Evolutionary conservation across 1,284 basidiomycete species (phyloP).

Genomic region (Pseudozyma hubeiensis): DNA sequence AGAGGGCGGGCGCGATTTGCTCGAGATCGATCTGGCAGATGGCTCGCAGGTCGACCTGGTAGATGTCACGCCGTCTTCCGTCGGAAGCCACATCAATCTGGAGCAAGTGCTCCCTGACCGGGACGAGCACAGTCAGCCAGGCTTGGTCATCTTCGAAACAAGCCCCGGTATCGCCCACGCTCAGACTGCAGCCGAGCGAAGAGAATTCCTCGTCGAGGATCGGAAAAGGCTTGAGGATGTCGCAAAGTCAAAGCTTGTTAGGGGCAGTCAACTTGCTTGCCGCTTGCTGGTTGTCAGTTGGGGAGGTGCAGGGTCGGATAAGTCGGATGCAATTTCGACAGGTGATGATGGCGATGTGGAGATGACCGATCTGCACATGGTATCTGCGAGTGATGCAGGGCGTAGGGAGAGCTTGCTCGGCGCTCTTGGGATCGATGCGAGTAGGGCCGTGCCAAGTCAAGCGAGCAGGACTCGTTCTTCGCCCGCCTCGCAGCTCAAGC

Average conservation of each 20-base stretch:
- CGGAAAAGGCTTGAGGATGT: conserved; percentile 24
- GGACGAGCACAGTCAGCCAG: conserved; percentile 22
- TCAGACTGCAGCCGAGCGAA: conserved; percentile 12
- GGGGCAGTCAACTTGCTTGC: conserved; percentile 22
- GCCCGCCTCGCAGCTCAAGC: not conserved
- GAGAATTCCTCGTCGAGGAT: conserved; percentile 9
- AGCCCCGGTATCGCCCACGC: conserved; percentile 19
- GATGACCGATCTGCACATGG: conserved; percentile 17
- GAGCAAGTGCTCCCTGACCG: conserved; percentile 14
- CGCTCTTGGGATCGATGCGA: conserved; percentile 13
- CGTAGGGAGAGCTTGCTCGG: conserved; percentile 1
- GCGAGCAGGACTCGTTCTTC: not conserved
- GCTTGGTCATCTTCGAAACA: conserved; percentile 47
- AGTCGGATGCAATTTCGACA: not conserved
- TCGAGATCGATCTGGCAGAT: conserved; percentile 36
- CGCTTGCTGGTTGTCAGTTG: conserved; percentile 36
- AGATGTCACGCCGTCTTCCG: conserved; percentile 14
- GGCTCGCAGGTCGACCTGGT: conserved; percentile 37
- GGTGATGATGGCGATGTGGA: conserved; percentile 13
- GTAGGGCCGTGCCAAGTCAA: conserved; percentile 2
- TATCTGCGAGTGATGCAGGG: not conserved
- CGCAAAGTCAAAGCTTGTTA: conserved; percentile 12
- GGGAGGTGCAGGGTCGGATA: conserved; percentile 4
- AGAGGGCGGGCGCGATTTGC: conserved; percentile 16
- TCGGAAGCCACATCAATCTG: not conserved